phyloP scores from a whole-genome alignment of 2,329 filamentous ascomycete species.

The Ascochyta koolunga region DNA sequence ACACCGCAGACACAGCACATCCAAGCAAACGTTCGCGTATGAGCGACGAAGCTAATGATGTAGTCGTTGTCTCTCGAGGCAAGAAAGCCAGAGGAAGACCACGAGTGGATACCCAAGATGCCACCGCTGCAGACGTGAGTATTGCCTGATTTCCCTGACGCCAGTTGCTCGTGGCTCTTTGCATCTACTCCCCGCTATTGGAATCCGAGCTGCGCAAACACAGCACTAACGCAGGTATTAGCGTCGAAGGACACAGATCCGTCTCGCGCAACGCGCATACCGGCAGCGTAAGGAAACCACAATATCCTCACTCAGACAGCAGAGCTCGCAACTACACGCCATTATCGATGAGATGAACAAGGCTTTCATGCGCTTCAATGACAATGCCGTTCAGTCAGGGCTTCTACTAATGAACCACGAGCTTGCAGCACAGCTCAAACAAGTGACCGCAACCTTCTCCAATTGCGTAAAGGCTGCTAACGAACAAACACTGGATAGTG shows the following conservation, averaged over 20 bases:
- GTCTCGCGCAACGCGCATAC: constrained; percentile 84
- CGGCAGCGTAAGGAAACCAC: constrained; percentile 83
- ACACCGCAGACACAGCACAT: constrained; percentile 12
- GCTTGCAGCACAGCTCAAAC: constrained; percentile 63
- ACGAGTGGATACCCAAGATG: constrained; percentile 75
- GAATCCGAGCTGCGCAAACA: neutral
- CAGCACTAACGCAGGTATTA: constrained; percentile 37
- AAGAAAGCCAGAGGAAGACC: constrained; percentile 73
- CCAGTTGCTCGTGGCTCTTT: too few species aligned
- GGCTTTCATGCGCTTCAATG: constrained; percentile 71
- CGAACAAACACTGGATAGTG: constrained; percentile 35
- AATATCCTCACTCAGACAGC: constrained; percentile 73
- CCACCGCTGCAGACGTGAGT: constrained; percentile 79
- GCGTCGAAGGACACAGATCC: constrained; percentile 86
- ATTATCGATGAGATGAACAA: constrained; percentile 76
- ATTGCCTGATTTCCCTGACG: neutral
- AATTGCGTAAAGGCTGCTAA: constrained; percentile 57
- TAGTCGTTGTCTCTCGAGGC: constrained; percentile 30
- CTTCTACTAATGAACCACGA: constrained; percentile 63
- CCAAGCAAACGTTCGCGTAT: constrained; percentile 41
- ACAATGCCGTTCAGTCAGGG: constrained; percentile 64
- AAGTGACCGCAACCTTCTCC: constrained; percentile 64
- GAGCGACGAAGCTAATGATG: constrained; percentile 33
- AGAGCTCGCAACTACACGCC: constrained; percentile 71
- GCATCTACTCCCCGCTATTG: too few species aligned